Evolutionary conservation across 805 yeast genomes (phyloP), one percentile per base, ranked within the genome.

Genomic region (Candida verbasci): DNA sequence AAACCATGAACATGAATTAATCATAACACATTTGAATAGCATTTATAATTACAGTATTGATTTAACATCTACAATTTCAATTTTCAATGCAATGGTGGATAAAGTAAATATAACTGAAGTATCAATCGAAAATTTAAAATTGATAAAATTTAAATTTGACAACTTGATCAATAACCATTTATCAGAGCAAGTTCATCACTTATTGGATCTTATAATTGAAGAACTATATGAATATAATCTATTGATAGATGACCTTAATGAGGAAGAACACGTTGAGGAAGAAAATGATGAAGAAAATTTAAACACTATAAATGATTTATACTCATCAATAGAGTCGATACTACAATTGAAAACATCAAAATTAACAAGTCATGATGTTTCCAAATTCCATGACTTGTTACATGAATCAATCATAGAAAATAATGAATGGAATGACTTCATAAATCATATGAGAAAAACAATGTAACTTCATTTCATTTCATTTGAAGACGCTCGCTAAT

Each of bases 191-290:
- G 36, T 42, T 6, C 39, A 36, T 15, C 38, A 34, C 6, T 24
- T 37, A n/a, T 20, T 42, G 22, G 40, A 39, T 12, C 21, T 31
- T 5, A 37, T 42, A 3, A 37, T 25, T 10, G 34, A 26, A 12
- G 35, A 22, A 10, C 17, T 41, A 17, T 41, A 41, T 10, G 34
- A 41, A 12, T 41, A 38, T 29, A 38, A 41, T 16, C 18, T 39
- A 14, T 26, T 31, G 18, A 25, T 29, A 18, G 41, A 40, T n/a
- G 38, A 40, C 14, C 7, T 31, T 4, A 12, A 12, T 9, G 17
- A 31, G 17, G 21, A 34, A 28, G 20, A 38, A 18, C 9, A 34
- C 14, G 17, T 28, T 17, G 18, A 23, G 6, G 3, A 20, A 15
- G n/a, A 24, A 2, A n/a, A 24, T 24, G 17, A 33, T 8, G 24